These are phyloP conservation scores for Pleurotus eryngii DNA, from an alignment of 768 basidiomycete species.

Conservation along the genomic window DNA sequence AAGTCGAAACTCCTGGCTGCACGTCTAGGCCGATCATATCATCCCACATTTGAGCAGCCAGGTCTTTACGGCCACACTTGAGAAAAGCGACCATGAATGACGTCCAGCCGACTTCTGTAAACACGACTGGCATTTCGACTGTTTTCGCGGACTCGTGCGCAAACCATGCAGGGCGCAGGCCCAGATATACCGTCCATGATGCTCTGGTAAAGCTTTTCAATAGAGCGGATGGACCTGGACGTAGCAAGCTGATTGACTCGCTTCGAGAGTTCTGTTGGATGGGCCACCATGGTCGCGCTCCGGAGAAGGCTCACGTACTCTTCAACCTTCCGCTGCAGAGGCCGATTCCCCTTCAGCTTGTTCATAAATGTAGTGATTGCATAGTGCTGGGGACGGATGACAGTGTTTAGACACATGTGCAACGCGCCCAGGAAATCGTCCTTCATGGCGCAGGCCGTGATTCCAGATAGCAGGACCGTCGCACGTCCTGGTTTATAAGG, in stretches of 20 bases:
- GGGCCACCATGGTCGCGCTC: slow-evolving; percentile 48
- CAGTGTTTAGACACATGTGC: slow-evolving; percentile 34
- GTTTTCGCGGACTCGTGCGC: slow-evolving; percentile 34
- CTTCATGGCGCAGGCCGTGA: slow-evolving; percentile 59
- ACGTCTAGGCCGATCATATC: slow-evolving; percentile 54
- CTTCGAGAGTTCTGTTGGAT: slow-evolving; percentile 44
- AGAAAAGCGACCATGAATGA: slow-evolving; percentile 67
- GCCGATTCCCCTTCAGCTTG: slow-evolving; percentile 29
- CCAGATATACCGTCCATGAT: slow-evolving; percentile 50
- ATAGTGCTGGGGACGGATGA: slow-evolving; percentile 30
- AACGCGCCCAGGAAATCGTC: slow-evolving; percentile 59
- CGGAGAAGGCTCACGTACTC: slow-evolving; percentile 46
- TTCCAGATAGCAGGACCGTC: slow-evolving; percentile 45
- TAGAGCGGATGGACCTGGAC: slow-evolving; percentile 21
- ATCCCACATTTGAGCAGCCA: slow-evolving; percentile 65
- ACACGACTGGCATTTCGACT: slow-evolving; percentile 37
- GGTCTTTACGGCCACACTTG: slow-evolving; percentile 46
- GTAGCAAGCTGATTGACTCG: slow-evolving; percentile 46
- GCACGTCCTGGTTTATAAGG: slow-evolving; percentile 27
- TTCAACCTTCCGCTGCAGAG: slow-evolving; percentile 38
- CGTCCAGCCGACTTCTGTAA: slow-evolving; percentile 61
- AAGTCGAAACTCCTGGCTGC: slow-evolving; percentile 52
- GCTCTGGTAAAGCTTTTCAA: slow-evolving; percentile 48
- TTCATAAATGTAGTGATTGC: slow-evolving; percentile 37
- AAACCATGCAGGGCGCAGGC: slow-evolving; percentile 51